phyloP scores from a whole-genome alignment of 495 filamentous ascomycete genomes.

The Penicillium ochrochloron region DNA sequence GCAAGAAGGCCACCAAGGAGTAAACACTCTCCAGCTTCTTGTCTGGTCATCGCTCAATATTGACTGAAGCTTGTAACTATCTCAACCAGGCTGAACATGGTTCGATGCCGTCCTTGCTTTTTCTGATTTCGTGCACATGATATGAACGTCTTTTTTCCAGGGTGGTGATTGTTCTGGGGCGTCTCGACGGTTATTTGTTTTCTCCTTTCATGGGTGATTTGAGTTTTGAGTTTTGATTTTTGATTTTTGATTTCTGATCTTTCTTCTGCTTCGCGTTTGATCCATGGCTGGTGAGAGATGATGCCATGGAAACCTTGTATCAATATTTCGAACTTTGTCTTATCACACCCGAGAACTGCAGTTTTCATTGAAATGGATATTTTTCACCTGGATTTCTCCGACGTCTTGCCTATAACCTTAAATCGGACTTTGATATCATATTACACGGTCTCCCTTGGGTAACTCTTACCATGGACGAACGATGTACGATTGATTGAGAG shows the following conservation, averaged over 20 bases:
- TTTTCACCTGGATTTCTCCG: neutral
- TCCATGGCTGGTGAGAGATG: neutral
- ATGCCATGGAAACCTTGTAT: neutral
- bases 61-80: neutral
- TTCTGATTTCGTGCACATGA: neutral
- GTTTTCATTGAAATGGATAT: neutral
- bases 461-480: neutral
- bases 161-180: neutral
- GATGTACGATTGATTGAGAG: neutral
- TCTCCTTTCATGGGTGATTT: neutral
- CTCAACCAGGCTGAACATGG: neutral
- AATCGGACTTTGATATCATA: neutral
- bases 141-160: neutral
- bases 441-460: neutral
- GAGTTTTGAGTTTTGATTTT: no score
- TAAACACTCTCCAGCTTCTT: neutral
- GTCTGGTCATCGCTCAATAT: neutral
- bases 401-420: neutral
- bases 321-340: neutral
- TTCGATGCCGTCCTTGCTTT: neutral
- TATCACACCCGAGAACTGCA: neutral
- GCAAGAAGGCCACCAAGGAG: slow-evolving; percentile 28
- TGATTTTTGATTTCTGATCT: no score
- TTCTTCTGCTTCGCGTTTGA: neutral
- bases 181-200: neutral